A percentile compares a stretch with the other conserved stretches of the same genome.
phyloP scores from a whole-genome alignment of 2,329 filamentous ascomycete genomes.

The Rutstroemia sp. region DNA sequence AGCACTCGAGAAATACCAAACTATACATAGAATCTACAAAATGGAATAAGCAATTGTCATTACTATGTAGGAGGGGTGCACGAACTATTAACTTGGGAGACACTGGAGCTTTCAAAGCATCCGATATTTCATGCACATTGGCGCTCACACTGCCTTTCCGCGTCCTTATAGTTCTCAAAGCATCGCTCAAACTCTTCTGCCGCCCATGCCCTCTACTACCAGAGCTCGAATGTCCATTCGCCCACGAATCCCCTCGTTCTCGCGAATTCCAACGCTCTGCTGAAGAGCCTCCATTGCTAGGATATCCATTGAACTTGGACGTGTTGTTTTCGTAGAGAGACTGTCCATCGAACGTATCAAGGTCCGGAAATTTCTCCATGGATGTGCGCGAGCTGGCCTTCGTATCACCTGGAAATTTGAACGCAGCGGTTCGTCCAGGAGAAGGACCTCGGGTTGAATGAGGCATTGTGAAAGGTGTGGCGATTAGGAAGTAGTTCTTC shows the following conservation, averaged over 20 bases:
- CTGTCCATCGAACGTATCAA: conserved; percentile 33
- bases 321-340: conserved; percentile 14
- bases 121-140: conserved; percentile 88
- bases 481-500: background rate
- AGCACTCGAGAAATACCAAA: conserved; percentile 95
- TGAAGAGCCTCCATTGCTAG: conserved; percentile 25
- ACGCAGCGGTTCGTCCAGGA: conserved; percentile 26
- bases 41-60: conserved; percentile 17
- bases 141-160: conserved; percentile 81
- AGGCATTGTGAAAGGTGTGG: conserved; percentile 29
- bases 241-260: conserved; percentile 29
- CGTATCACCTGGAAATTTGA: conserved; percentile 26
- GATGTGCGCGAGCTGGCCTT: conserved; percentile 21
- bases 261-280: conserved; percentile 55
- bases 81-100: conserved; percentile 82
- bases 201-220: conserved; percentile 45
- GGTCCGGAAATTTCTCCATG: conserved; percentile 54
- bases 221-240: conserved; percentile 17
- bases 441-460: conserved; percentile 36
- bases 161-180: conserved; percentile 74
- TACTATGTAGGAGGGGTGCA: conserved; percentile 8
- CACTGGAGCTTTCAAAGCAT: conserved; percentile 82
- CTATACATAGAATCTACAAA: conserved; percentile 67
- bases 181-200: conserved; percentile 84
- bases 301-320: conserved; percentile 21